These are phyloP conservation scores for Lactarius akahatsu DNA, from an alignment of 768 basidiomycete species.

Conservation along the genomic window DNA sequence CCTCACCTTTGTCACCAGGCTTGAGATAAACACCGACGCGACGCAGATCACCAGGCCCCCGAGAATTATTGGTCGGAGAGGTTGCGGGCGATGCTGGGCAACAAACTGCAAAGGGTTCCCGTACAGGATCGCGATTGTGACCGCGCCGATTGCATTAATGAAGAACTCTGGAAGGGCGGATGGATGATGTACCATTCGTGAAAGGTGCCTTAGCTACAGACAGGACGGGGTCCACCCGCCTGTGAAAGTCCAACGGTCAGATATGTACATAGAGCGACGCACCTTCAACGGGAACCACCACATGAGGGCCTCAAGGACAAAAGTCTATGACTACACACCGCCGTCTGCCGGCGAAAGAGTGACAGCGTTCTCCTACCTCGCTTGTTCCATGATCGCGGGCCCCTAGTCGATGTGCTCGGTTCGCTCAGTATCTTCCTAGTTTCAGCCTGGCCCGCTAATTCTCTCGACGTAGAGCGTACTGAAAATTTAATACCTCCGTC, in stretches of 20 bases:
- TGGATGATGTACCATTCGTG: conserved; percentile 15
- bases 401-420: background rate
- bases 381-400: background rate
- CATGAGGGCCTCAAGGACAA: conserved; percentile 31
- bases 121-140: conserved; percentile 12
- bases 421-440: background rate
- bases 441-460: background rate
- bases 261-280: background rate
- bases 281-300: conserved; percentile 34
- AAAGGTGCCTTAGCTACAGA: conserved; percentile 7
- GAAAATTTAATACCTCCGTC: background rate
- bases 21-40: conserved; percentile 27
- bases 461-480: background rate
- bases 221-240: background rate
- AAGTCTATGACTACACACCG: conserved; percentile 31
- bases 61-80: conserved; percentile 28
- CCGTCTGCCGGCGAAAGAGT: conserved; percentile 29
- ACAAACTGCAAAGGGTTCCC: conserved; percentile 25
- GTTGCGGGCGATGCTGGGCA: conserved; percentile 30
- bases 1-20: conserved; percentile 30
- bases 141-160: conserved; percentile 12
- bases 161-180: conserved; percentile 13
- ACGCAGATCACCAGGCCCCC: conserved; percentile 27
- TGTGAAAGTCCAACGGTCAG: background rate
- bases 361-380: conserved; percentile 8